Evolutionary conservation across 495 filamentous ascomycete species (phyloP).

Genomic region (Aspergillus mulundensis): DNA sequence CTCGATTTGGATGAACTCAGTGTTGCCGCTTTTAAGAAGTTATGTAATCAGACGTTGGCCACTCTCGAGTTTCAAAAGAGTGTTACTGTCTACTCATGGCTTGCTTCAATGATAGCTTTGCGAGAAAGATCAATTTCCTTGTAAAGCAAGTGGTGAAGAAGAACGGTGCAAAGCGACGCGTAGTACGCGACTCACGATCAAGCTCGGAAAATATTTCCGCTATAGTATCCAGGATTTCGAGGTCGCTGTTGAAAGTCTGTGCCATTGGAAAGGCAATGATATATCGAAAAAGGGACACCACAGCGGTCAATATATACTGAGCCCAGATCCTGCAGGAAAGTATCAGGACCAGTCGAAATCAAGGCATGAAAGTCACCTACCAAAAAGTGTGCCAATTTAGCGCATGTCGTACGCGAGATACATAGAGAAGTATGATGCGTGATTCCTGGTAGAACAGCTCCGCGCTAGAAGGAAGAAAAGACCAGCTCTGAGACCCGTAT

Average conservation of each 20-base stretch:
- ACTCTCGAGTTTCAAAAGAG: not conserved
- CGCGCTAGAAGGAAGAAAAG: not conserved
- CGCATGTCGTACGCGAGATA: not conserved
- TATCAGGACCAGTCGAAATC: not conserved
- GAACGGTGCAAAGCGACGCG: constrained; percentile 1
- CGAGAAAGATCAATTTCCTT: not conserved
- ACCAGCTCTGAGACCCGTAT: not conserved
- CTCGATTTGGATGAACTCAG: not conserved
- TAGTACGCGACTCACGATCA: not conserved
- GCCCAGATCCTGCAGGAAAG: constrained; percentile 4
- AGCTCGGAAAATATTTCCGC: not conserved
- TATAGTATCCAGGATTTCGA: not conserved
- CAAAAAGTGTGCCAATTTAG: constrained; percentile 6
- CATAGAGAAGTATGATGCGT: not conserved
- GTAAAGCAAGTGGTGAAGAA: not conserved
- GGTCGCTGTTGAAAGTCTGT: not conserved
- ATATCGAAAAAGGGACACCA: not conserved
- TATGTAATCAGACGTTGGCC: not conserved
- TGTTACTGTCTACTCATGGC: not conserved
- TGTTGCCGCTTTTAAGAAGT: not conserved
- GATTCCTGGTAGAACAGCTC: not conserved
- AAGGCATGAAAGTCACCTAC: not conserved
- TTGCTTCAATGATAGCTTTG: not conserved
- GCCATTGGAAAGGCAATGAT: not conserved
- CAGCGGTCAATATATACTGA: not conserved